These are phyloP conservation scores for Nannizzia gypsea DNA, from an alignment of 2,329 filamentous ascomycete species.

Conservation along the genomic window DNA sequence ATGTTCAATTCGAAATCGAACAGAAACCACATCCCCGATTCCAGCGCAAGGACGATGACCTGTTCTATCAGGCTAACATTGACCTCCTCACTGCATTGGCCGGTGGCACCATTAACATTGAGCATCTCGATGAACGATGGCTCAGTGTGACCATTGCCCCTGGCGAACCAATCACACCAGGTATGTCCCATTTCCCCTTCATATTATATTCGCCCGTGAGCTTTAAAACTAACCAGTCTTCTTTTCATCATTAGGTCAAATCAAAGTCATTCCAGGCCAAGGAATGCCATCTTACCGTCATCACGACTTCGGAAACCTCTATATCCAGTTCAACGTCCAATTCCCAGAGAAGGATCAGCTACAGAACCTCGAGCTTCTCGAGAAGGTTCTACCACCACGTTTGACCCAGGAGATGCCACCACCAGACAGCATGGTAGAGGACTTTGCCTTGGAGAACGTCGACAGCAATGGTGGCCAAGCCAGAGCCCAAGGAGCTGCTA, in stretches of 20 bases:
- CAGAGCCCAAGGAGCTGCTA: slow-evolving; percentile 55
- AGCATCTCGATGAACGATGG: slow-evolving; percentile 97
- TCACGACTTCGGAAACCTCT: slow-evolving; percentile 91
- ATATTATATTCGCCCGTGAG: slow-evolving; percentile 7
- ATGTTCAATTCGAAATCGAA: slow-evolving; percentile 97
- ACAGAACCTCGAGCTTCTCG: slow-evolving; percentile 64
- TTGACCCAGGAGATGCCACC: slow-evolving; percentile 56
- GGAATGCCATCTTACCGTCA: slow-evolving; percentile 95
- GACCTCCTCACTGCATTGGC: slow-evolving; percentile 90
- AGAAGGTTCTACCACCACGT: slow-evolving; percentile 69
- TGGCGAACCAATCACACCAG: slow-evolving; percentile 85
- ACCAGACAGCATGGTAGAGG: slow-evolving; percentile 78
- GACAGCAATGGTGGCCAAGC: slow-evolving; percentile 56
- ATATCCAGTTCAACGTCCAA: slow-evolving; percentile 94
- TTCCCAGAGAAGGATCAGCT: slow-evolving; percentile 69
- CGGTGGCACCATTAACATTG: slow-evolving; percentile 79
- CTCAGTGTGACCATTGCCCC: slow-evolving; percentile 83
- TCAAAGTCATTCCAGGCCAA: slow-evolving; percentile 92
- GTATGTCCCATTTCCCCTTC: slow-evolving; percentile 40
- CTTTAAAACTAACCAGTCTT: slow-evolving; percentile 3
- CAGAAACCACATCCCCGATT: slow-evolving; percentile 97
- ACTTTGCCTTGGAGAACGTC: slow-evolving; percentile 74
- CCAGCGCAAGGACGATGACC: slow-evolving; percentile 88
- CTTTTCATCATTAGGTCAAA: slow-evolving; percentile 47
- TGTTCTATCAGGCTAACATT: slow-evolving; percentile 90